These are phyloP conservation scores for Psilocybe subaeruginosa DNA, from an alignment of 768 basidiomycete species.

Conservation along the genomic window DNA sequence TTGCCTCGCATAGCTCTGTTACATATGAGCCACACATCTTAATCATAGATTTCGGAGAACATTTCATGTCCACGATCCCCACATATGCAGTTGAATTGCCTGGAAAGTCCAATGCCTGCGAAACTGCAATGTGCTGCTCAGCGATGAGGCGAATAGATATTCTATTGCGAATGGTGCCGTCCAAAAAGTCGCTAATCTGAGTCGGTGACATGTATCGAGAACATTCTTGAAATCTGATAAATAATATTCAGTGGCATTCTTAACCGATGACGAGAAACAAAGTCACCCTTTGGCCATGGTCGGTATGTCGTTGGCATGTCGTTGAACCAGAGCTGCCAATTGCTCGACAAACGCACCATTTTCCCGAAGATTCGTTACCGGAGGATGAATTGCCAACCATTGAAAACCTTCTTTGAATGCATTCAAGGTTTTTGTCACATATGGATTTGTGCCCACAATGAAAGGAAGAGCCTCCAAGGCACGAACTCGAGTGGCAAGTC, in stretches of 20 bases:
- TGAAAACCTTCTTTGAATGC: constrained; percentile 73
- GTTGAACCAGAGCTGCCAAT: constrained; percentile 71
- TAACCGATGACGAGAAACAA: constrained; percentile 3
- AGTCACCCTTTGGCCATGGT: constrained; percentile 86
- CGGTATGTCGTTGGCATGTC: constrained; percentile 87
- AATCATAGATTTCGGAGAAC: constrained; percentile 76
- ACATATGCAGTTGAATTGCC: constrained; percentile 44
- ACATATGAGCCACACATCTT: constrained; percentile 85
- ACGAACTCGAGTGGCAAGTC: constrained; percentile 74
- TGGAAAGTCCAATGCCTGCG: constrained; percentile 60
- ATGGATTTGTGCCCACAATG: constrained; percentile 90
- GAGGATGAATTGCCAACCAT: constrained; percentile 67
- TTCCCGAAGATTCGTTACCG: constrained; percentile 66
- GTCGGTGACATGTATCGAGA: constrained; percentile 79
- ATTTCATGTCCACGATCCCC: constrained; percentile 76
- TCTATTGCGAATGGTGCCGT: constrained; percentile 83
- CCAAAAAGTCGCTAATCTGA: constrained; percentile 80
- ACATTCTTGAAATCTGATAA: constrained; percentile 80
- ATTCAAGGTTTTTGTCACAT: constrained; percentile 71
- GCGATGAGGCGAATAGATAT: constrained; percentile 89
- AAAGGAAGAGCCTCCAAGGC: constrained; percentile 80
- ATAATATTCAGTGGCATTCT: neutral
- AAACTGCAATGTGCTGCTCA: constrained; percentile 88
- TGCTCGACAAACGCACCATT: constrained; percentile 70
- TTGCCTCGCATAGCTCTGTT: constrained; percentile 80